Evolutionary conservation across 768 basidiomycete genomes (phyloP).

Genomic region (Hypsizygus marmoreus): DNA sequence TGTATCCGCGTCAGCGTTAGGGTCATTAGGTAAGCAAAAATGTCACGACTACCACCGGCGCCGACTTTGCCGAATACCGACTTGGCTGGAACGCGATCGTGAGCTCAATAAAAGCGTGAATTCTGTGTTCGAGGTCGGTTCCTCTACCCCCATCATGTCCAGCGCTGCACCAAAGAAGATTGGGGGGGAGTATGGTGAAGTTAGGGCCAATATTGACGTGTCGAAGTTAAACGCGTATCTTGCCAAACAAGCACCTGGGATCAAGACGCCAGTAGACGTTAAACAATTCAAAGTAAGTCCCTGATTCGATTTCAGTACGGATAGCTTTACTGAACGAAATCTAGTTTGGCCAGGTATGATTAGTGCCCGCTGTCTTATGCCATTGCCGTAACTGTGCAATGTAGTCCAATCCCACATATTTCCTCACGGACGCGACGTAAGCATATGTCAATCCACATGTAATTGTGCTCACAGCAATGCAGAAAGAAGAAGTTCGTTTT

Average conservation of each 20-base stretch:
- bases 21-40: too few relatives aligned
- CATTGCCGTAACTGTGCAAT: background rate
- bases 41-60: background rate
- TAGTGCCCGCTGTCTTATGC: background rate
- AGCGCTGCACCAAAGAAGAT: slow-evolving; percentile 41
- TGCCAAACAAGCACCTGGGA: slow-evolving; percentile 47
- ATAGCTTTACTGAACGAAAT: slow-evolving; percentile 1
- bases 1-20: background rate
- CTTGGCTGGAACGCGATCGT: background rate
- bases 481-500: slow-evolving; percentile 75
- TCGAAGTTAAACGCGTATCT: slow-evolving; percentile 69
- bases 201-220: slow-evolving; percentile 71
- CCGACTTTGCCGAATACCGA: slow-evolving; percentile 10
- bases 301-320: background rate
- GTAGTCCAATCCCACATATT: slow-evolving; percentile 96
- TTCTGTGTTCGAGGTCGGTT: background rate
- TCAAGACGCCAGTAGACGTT: slow-evolving; percentile 68
- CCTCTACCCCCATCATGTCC: slow-evolving; percentile 25
- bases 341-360: slow-evolving; percentile 84
- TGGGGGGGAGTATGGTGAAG: slow-evolving; percentile 75
- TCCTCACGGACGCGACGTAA: slow-evolving; percentile 77
- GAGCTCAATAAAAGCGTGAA: background rate
- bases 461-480: background rate
- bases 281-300: slow-evolving; percentile 89
- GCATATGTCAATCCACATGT: slow-evolving; percentile 16